These are phyloP conservation scores for Leccinum cinnamomeum DNA, from an alignment of 1,284 basidiomycete species.

Conservation along the genomic window DNA sequence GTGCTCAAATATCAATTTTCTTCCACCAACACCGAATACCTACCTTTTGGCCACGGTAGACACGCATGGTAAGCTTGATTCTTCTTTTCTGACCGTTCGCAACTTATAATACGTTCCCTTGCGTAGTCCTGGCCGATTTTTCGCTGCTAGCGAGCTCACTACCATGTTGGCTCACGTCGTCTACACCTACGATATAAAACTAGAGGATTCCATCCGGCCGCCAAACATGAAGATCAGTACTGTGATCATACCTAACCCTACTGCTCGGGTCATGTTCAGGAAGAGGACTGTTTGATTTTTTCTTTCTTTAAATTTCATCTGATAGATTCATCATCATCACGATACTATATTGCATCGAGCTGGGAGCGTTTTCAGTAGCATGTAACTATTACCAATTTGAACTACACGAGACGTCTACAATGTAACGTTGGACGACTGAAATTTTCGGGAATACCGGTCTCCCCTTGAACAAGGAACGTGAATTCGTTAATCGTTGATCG, in stretches of 20 bases:
- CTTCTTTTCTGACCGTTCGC: too few relatives aligned
- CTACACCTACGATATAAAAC: slow-evolving; percentile 31
- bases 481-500: too few relatives aligned
- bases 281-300: slow-evolving; percentile 4
- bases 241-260: not conserved
- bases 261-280: not conserved
- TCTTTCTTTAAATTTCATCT: not conserved
- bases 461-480: too few relatives aligned
- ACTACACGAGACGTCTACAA: too few relatives aligned
- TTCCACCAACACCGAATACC: slow-evolving; percentile 12
- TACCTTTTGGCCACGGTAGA: slow-evolving; percentile 21
- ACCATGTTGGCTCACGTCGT: slow-evolving; percentile 33
- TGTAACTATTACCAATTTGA: not conserved
- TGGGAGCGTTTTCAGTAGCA: not conserved
- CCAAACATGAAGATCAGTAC: slow-evolving; percentile 12
- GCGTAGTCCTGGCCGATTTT: slow-evolving; percentile 35
- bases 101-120: not conserved
- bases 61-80: slow-evolving; percentile 18
- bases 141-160: slow-evolving; percentile 31
- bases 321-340: not conserved
- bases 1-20: slow-evolving; percentile 18
- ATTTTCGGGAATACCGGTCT: too few relatives aligned
- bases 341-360: not conserved
- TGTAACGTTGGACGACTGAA: too few relatives aligned
- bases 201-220: slow-evolving; percentile 12